phyloP scores from a whole-genome alignment of 192 early-diverging fungal species.

The Irineochytrium annulatum region DNA sequence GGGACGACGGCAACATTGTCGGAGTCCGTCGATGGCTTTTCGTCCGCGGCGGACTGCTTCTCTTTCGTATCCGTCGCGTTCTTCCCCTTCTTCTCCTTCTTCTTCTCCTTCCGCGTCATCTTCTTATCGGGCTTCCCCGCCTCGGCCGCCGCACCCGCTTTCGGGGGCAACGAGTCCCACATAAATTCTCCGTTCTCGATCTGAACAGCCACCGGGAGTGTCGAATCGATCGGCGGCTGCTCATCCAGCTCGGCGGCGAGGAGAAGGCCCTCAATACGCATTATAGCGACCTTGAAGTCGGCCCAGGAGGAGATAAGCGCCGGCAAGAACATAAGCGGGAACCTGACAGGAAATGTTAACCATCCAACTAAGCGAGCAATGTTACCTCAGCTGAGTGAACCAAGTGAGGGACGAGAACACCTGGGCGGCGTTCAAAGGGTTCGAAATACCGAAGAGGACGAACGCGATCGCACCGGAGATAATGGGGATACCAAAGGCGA shows the following conservation, averaged over 20 bases:
- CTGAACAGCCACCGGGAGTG: slow-evolving; percentile 41
- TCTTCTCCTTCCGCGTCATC: no score
- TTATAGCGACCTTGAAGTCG: slow-evolving; percentile 47
- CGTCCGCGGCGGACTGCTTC: background rate
- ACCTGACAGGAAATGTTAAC: slow-evolving; percentile 30
- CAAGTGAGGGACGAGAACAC: slow-evolving; percentile 40
- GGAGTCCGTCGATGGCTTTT: background rate
- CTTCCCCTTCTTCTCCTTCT: background rate
- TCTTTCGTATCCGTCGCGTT: no score
- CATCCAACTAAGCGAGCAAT: slow-evolving; percentile 34
- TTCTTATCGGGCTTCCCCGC: background rate
- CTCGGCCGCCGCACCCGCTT: background rate
- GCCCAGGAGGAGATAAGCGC: slow-evolving; percentile 36
- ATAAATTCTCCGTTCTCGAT: slow-evolving; percentile 51
- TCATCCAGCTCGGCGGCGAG: slow-evolving; percentile 57
- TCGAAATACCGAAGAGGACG: slow-evolving; percentile 37
- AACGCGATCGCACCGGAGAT: slow-evolving; percentile 38
- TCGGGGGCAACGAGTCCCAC: slow-evolving; percentile 48
- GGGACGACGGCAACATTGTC: background rate
- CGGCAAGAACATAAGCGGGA: slow-evolving; percentile 58
- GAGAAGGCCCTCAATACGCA: slow-evolving; percentile 46
- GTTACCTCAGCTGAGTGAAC: slow-evolving; percentile 14
- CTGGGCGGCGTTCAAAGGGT: slow-evolving; percentile 25
- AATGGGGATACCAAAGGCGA: slow-evolving; percentile 47
- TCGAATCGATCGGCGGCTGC: slow-evolving; percentile 35